phyloP scores from a whole-genome alignment of 2,329 filamentous ascomycete genomes.

The Colletotrichum abscissum region DNA sequence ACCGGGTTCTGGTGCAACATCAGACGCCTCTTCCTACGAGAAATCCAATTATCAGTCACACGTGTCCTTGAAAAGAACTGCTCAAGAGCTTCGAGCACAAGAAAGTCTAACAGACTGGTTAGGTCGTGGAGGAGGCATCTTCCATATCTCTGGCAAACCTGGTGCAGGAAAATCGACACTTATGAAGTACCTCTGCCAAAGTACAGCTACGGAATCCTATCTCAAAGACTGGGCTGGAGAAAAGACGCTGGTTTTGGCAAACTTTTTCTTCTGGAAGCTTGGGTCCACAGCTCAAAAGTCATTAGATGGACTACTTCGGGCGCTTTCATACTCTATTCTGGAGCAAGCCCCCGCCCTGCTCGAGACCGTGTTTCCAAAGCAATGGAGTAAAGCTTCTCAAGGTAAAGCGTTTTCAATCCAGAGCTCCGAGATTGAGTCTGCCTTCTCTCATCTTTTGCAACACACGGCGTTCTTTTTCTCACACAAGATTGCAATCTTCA shows the following conservation, averaged over 20 bases:
- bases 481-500: slow-evolving; percentile 8
- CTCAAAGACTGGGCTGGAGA: neutral
- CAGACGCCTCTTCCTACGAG: accelerated
- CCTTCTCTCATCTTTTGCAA: neutral
- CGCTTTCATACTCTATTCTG: neutral
- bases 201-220: neutral
- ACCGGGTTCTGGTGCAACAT: neutral
- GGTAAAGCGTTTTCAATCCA: neutral
- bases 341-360: neutral
- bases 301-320: neutral
- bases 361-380: neutral
- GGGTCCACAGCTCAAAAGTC: slow-evolving; percentile 1
- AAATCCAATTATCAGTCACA: neutral
- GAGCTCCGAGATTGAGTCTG: neutral
- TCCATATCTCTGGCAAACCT: slow-evolving; percentile 12
- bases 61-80: neutral
- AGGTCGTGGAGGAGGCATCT: neutral
- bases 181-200: slow-evolving; percentile 19
- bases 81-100: neutral
- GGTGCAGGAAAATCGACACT: slow-evolving; percentile 20
- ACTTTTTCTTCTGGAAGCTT: slow-evolving; percentile 16
- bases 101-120: neutral
- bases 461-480: neutral
- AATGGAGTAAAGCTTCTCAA: neutral
- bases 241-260: slow-evolving; percentile 4